Evolutionary conservation across 257 asterid genomes (phyloP).

Genomic region (Penstemon eatonii): DNA sequence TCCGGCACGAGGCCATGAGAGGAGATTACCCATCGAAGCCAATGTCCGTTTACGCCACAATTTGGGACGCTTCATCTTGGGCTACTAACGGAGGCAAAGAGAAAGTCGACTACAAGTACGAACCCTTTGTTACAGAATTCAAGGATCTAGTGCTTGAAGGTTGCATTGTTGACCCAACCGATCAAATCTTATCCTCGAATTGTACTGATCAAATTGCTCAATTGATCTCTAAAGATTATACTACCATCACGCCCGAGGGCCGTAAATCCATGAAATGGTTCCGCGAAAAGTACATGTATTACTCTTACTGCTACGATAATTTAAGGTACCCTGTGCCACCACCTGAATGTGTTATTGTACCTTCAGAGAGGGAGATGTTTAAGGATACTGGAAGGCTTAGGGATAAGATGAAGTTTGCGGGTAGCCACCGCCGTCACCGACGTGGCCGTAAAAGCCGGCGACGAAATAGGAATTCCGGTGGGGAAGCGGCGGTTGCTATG

Average conservation of each 20-base stretch:
- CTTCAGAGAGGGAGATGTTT: constrained; percentile 57
- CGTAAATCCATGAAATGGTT: constrained; percentile 60
- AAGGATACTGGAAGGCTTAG: constrained; percentile 57
- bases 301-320: constrained; percentile 73
- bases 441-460: constrained; percentile 37
- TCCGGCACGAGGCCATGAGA: constrained; percentile 46
- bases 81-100: constrained; percentile 88
- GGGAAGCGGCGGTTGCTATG: constrained; percentile 9
- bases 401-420: constrained; percentile 56
- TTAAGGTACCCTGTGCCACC: constrained; percentile 65
- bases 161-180: constrained; percentile 72
- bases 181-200: constrained; percentile 68
- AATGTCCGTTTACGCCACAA: constrained; percentile 89
- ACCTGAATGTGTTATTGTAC: constrained; percentile 72
- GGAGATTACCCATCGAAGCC: constrained; percentile 92
- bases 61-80: constrained; percentile 97
- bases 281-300: constrained; percentile 70
- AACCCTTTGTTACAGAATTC: constrained; percentile 76
- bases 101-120: constrained; percentile 63
- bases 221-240: constrained; percentile 38
- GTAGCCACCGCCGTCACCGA: constrained; percentile 42
- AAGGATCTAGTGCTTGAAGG: constrained; percentile 71
- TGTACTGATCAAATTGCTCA: constrained; percentile 47
- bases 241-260: constrained; percentile 40
- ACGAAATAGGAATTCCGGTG: constrained; percentile 28